Base-by-base conservation (phyloP, 257 asterid genomes). In the Scutellaria minor region DNA sequence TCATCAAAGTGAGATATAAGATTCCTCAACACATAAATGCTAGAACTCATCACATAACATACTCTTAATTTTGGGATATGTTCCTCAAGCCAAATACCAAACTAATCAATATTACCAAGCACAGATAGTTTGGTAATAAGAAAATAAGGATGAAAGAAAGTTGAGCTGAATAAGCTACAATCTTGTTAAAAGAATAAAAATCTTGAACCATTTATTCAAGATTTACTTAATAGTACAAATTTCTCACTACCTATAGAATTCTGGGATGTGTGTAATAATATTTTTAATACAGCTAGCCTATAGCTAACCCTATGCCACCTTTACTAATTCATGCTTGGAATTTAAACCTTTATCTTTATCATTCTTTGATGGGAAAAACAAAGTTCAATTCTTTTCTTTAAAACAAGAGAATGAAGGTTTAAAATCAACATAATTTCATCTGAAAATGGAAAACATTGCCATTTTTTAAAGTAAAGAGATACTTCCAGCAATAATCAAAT, bases 1-100 rank as follows among this genome's bases (percentile, higher is more conserved):
- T 60, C 46, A 31, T 13, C 66, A 60, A 60, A 60, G 39, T 37
- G 12, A 60, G 41, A 35, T 35, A 60, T 37, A n/a, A 60, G 46
- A 9, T 58, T 58, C 9, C 22, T 7, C 4, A 0, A 54, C 20
- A 54, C 5, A 54, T 2, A 54, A 54, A 20, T 7, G 35, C 40
- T 31, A 31, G 37, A 3, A 2, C 5, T 31, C 37, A 31, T 31
- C 37, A 0, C 37, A 31, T 31, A 31, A 31, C 5, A 2, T 31
- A 31, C 35, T 27, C 0, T 27, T 1, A 27, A 27, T 27, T 27
- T 3, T 1, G 5, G 15, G 57, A 52, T n/a, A 15, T 5, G 15
- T 9, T 52, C 8, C 10, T 52, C 9, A 14, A 52, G 7, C 10
- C 6, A 14, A 4, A 51, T n/a, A 51, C 57, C 57, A 14, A 54